Evolutionary conservation across 164 flowering plant genomes (phyloP), one percentile per base, ranked within the genome.

Genomic region (Pachysandra terminalis): DNA sequence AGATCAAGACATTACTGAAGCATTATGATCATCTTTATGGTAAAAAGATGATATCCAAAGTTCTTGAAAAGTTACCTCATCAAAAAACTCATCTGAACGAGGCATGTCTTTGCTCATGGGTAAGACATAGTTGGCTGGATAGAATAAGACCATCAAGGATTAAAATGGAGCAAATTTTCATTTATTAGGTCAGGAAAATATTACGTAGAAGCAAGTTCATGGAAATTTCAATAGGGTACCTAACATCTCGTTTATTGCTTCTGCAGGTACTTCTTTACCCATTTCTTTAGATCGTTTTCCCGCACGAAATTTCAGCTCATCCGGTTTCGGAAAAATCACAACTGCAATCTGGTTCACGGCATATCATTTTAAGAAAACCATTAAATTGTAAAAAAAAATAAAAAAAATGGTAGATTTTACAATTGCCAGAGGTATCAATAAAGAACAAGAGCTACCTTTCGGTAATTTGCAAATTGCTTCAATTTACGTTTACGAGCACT

Each of bases 251-350:
- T 82, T 81, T 32, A 88, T 77, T 26, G 88, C 85, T 59, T 84
- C 90, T 25, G 75, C 83, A 59, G 88, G 86, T 27, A 88, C 90
- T 61, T 86, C 88, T 76, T 86, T 88, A 25, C 88, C 90, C 88
- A 83, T 84, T 67, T 86, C 93, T 74, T 58, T 74, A 57, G 80
- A 82, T 73, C 90, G 72, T 73, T 83, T 84, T 37, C 75, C 81
- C 54, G 79, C 71, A 53, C 87, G 88, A 1, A 48, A 0, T 73
- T 76, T 78, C 40, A 87, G 76, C 56, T 78, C 86, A 59, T 83
- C 85, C n/a, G 83, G 85, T 45, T 28, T 69, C 59, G 88, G 84
- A 59, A 87, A 83, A 17, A 83, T 70, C 51, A 87, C 90, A 27
- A 87, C 84, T 48, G 84, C 92, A 71, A 84, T 78, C 92, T 84